phyloP scores from a whole-genome alignment of 1,284 basidiomycete genomes.

The Sutorius eximius region DNA sequence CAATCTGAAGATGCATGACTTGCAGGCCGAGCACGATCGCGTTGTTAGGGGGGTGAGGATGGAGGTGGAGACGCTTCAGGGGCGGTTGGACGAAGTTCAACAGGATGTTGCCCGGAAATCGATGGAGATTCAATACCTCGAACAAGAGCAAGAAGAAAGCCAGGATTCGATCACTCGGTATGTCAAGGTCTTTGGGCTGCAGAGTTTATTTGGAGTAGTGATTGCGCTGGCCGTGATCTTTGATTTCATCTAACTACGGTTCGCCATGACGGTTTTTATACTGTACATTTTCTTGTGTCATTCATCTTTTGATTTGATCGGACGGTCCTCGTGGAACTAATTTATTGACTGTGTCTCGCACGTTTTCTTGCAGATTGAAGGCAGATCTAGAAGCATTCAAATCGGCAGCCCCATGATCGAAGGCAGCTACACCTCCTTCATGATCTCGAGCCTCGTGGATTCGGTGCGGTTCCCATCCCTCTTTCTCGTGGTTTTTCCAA shows the following conservation, averaged over 20 bases:
- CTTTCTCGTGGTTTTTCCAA: constrained; percentile 24
- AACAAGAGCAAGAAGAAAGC: constrained; percentile 73
- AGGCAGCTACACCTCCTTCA: neutral
- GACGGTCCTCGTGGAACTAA: constrained; percentile 27
- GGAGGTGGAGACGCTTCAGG: constrained; percentile 59
- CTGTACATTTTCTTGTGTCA: constrained; percentile 21
- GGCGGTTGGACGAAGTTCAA: constrained; percentile 55
- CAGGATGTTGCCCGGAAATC: constrained; percentile 64
- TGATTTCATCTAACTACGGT: constrained; percentile 44
- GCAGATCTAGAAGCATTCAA: constrained; percentile 57
- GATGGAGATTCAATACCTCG: constrained; percentile 78
- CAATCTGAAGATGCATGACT: constrained; percentile 76
- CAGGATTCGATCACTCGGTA: constrained; percentile 76
- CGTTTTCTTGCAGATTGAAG: constrained; percentile 53
- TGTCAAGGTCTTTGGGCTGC: constrained; percentile 59
- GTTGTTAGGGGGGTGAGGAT: constrained; percentile 55
- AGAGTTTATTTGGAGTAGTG: constrained; percentile 54
- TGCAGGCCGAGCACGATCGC: constrained; percentile 71
- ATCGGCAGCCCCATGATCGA: constrained; percentile 18
- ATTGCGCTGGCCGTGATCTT: constrained; percentile 57
- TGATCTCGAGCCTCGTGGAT: constrained; percentile 32
- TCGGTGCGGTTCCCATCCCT: constrained; percentile 30
- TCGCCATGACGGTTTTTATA: constrained; percentile 23
- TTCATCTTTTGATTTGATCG: constrained; percentile 15
- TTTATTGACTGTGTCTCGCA: constrained; percentile 37